A percentile compares a stretch with the other conserved stretches of the same genome.
phyloP scores from a whole-genome alignment of 257 asterid species.

The Striga asiatica region DNA sequence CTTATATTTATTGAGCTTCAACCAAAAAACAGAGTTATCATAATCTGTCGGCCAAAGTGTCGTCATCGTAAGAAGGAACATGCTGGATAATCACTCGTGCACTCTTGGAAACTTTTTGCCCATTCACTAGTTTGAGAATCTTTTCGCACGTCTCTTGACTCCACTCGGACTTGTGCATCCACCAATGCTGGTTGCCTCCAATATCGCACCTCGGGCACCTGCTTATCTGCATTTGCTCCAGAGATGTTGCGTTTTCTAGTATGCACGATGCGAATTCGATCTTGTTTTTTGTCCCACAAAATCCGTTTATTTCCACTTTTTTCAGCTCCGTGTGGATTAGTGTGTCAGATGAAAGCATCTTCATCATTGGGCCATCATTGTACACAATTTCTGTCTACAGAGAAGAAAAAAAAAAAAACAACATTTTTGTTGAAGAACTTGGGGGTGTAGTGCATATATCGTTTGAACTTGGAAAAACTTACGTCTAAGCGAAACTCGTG shows the following conservation, averaged over 20 bases:
- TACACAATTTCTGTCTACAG: background rate
- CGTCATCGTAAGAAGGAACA: too few species aligned
- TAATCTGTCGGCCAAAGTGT: too few species aligned
- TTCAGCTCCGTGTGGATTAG: background rate
- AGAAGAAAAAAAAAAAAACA: background rate
- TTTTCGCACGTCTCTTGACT: background rate
- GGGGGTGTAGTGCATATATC: background rate
- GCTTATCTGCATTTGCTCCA: background rate
- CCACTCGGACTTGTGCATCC: background rate
- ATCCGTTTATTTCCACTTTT: background rate
- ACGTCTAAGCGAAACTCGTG: background rate
- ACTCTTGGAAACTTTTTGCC: background rate
- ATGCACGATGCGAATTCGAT: background rate
- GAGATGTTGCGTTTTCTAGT: background rate
- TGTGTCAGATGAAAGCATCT: background rate
- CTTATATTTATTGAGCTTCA: too few species aligned
- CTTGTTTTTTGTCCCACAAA: background rate
- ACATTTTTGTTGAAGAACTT: background rate
- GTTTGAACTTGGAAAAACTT: background rate
- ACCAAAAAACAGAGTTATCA: too few species aligned
- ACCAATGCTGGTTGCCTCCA: background rate
- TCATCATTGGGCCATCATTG: background rate
- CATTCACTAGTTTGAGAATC: background rate
- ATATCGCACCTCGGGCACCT: background rate
- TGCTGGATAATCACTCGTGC: background rate